Evolutionary conservation across 139 green algal genomes (phyloP).

Genomic region (Auxenochlorella pyrenoidosa): DNA sequence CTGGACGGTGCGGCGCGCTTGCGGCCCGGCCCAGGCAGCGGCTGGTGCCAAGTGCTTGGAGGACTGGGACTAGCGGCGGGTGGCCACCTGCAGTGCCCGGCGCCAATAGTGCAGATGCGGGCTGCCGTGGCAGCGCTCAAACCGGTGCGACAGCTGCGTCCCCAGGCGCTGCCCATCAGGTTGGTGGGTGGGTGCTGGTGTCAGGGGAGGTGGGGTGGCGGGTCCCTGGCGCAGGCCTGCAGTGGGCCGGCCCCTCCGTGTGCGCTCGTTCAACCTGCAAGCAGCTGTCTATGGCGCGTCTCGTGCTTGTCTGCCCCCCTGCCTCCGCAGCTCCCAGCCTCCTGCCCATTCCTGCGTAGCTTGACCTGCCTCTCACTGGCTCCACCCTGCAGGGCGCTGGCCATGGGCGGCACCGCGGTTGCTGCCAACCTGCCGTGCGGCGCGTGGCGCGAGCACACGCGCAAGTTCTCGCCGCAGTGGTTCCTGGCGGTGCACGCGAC

Average conservation of each 20-base stretch:
- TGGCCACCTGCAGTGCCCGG: slow-evolving; percentile 74
- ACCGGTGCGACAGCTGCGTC: slow-evolving; percentile 76
- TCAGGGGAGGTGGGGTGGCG: too few relatives aligned
- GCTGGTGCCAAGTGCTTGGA: slow-evolving; percentile 34
- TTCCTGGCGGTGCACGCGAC: slow-evolving; percentile 89
- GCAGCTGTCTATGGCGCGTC: too few relatives aligned
- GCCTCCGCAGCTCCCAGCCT: too few relatives aligned
- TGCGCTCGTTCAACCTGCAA: too few relatives aligned
- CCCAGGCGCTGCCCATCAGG: slow-evolving; percentile 52
- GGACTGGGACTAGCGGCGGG: slow-evolving; percentile 56
- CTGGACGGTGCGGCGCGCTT: neutral
- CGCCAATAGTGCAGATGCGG: slow-evolving; percentile 76
- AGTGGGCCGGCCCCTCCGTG: too few relatives aligned
- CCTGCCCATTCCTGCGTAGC: too few relatives aligned
- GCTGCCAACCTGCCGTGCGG: slow-evolving; percentile 86
- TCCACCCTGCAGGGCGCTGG: slow-evolving; percentile 4
- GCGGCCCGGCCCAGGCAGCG: slow-evolving; percentile 11
- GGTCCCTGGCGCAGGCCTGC: too few relatives aligned
- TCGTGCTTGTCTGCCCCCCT: too few relatives aligned
- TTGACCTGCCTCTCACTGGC: neutral
- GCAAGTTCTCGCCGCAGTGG: slow-evolving; percentile 89
- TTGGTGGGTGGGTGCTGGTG: neutral
- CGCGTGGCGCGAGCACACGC: slow-evolving; percentile 78
- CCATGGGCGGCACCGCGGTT: slow-evolving; percentile 61
- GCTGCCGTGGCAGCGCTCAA: slow-evolving; percentile 71